Base-by-base conservation (phyloP, 169 alveolate species). In the Babesia sp. region DNA sequence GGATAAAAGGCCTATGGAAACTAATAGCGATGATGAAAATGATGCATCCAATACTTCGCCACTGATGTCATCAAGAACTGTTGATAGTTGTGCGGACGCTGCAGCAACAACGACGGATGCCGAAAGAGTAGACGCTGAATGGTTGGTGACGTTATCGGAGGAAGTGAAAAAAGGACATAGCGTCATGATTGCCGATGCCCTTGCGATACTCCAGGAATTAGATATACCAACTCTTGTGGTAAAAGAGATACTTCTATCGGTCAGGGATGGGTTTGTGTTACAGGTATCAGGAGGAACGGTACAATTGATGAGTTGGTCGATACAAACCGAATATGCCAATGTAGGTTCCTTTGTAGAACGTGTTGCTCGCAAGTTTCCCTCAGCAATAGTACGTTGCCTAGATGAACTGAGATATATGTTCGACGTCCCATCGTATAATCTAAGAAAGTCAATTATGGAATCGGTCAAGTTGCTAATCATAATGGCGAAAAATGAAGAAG, bases 131-230 rank as follows among this genome's bases (percentile, higher is more conserved):
- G 73, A 78, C 39, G 42, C 18, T 16, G 87, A 69, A 20, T 79
- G 87, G 87, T 16, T 79, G 37, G 22, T 24, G 18, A 59, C 57
- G 53, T 55, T 79, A 69, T 8, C 67, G 48, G 87, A 79, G 22
- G 87, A 79, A 42, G 50, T 79, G 44, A 88, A 88, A 55, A 88
- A 88, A 51, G 64, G 80, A 20, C 71, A 81, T 39, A 66, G 70
- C 60, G 61, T 55, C 39, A 76, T 61, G 64, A 56, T 88, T 22
- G 87, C 86, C 37, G 93, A 88, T 56, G 84, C 86, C 7, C 34
- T 88, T 50, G 76, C 69, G 44, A 67, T 75, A 44, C 70, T 81
- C 31, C 67, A 58, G 57, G 87, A 81, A 36, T 61, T 86, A 5
- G 63, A 67, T 9, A 81, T 88, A 12, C 88, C 90, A 36, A 45